A percentile compares a stretch with the other conserved stretches of the same genome.
Evolutionary conservation across 129 eudicot species (phyloP).

Genomic region (Saposhnikovia divaricata): DNA sequence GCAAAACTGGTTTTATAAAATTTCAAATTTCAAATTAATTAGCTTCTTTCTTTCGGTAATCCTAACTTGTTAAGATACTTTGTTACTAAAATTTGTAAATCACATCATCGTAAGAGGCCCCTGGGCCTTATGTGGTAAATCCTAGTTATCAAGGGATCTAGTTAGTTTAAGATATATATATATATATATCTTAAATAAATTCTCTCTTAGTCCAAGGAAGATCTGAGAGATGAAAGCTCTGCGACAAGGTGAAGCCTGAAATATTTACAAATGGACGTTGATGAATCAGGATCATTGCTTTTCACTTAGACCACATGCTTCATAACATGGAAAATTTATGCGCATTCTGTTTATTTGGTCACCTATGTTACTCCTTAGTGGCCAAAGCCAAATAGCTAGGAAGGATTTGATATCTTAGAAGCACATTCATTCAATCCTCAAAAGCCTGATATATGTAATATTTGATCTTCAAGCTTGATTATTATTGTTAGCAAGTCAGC

Average conservation of each 20-base stretch:
- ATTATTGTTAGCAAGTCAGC: too few species aligned
- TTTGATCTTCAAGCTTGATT: too few species aligned
- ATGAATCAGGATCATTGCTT: neutral
- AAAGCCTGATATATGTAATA: neutral
- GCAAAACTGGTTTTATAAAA: too few species aligned
- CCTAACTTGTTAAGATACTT: too few species aligned
- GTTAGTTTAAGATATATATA: too few species aligned
- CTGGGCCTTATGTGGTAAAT: too few species aligned
- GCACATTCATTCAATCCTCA: neutral
- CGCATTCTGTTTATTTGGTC: neutral
- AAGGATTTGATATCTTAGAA: neutral
- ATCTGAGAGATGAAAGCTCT: neutral
- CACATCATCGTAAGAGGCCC: too few species aligned
- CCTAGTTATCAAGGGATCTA: too few species aligned
- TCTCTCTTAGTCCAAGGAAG: neutral
- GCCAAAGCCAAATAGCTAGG: neutral
- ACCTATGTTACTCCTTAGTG: neutral
- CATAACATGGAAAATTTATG: neutral
- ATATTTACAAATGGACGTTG: neutral
- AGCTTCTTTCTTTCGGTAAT: too few species aligned
- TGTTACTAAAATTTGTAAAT: too few species aligned
- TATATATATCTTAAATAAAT: neutral
- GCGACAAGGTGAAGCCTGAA: neutral
- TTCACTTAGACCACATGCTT: neutral
- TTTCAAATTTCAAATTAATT: too few species aligned